These are phyloP conservation scores for Vitis hybrid DNA, from an alignment of 177 flowering plant genomes.

Conservation along the genomic window DNA sequence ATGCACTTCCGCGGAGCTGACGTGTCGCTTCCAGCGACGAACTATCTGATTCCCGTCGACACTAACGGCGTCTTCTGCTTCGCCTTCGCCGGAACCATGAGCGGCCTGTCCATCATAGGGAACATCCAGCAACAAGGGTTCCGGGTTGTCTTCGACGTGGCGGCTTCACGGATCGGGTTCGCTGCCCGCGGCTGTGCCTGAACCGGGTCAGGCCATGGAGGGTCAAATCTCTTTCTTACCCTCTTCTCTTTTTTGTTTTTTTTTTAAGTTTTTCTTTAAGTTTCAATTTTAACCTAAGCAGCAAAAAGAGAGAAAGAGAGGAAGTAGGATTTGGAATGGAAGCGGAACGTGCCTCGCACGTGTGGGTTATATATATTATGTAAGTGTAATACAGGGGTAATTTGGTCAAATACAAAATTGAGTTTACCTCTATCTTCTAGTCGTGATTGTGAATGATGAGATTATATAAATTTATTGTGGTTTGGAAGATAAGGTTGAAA, in stretches of 20 bases:
- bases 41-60: slow-evolving; percentile 74
- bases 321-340: too few species aligned
- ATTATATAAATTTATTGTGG: too few species aligned
- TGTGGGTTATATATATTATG: too few species aligned
- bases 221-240: slow-evolving; percentile 4
- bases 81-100: slow-evolving; percentile 64
- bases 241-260: not conserved
- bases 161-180: slow-evolving; percentile 61
- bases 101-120: slow-evolving; percentile 67
- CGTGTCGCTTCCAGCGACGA: slow-evolving; percentile 64
- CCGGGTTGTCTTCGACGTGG: slow-evolving; percentile 61
- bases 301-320: not conserved
- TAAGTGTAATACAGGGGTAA: too few species aligned
- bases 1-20: slow-evolving; percentile 63
- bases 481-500: too few species aligned
- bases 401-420: too few species aligned
- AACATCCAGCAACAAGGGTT: slow-evolving; percentile 81
- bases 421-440: too few species aligned
- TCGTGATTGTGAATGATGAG: too few species aligned
- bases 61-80: slow-evolving; percentile 57
- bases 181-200: slow-evolving; percentile 52
- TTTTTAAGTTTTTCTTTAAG: not conserved
- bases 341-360: too few species aligned
- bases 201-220: not conserved
- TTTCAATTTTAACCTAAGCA: too few species aligned